Conservation (phyloP, 176 grass and related monocot species). For the Triticum aestivum region IWGSC_CS_RefSeq_v2.1 NC_057812.1:616461718-616462217, state of each 20-base stretch:
- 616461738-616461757: background rate
- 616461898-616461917: background rate
- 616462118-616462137: background rate
- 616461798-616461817: background rate
- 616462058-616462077: background rate
- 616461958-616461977: too few relatives aligned
- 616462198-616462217: background rate
- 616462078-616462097: background rate
- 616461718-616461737: background rate
- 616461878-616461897: slow-evolving; percentile 26
- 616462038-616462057: background rate
- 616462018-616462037: background rate
- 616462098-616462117: background rate
- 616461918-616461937: background rate
- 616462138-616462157: slow-evolving; percentile 38
- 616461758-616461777: background rate
- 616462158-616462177: slow-evolving; percentile 29
- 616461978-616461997: background rate
- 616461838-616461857: background rate
- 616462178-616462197: background rate
- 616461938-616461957: background rate
- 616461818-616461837: background rate
- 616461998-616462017: background rate
- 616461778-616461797: background rate
- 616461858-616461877: background rate